Percentiles rank a stretch among this genome's conserved stretches.
Evolutionary conservation across 116 monocot genomes (phyloP).

Genomic region (Posidonia oceanica): DNA sequence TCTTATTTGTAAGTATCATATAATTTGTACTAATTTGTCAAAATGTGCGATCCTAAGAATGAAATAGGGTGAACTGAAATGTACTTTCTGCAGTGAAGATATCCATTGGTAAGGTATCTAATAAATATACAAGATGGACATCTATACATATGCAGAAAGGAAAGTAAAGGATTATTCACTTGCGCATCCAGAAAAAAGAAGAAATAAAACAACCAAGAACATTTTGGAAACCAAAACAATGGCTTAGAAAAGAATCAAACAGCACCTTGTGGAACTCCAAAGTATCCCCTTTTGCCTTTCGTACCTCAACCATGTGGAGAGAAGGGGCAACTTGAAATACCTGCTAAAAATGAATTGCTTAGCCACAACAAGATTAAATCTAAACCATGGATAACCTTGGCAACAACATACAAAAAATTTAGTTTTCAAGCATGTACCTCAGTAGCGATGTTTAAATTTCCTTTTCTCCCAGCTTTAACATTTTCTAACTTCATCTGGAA

Average conservation of each 20-base stretch:
- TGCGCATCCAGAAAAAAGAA: too few relatives aligned
- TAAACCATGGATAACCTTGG: not conserved
- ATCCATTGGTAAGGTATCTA: too few relatives aligned
- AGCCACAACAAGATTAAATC: too few relatives aligned
- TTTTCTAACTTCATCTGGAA: conserved; percentile 74
- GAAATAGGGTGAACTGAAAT: too few relatives aligned
- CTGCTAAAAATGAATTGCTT: conserved; percentile 18
- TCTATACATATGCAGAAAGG: too few relatives aligned
- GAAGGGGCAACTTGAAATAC: conserved; percentile 89
- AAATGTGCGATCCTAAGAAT: too few relatives aligned
- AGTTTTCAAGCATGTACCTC: conserved; percentile 29
- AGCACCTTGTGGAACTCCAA: conserved; percentile 90
- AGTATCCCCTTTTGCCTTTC: conserved; percentile 89
- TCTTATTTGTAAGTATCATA: too few relatives aligned
- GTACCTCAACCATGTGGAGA: conserved; percentile 87
- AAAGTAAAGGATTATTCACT: too few relatives aligned
- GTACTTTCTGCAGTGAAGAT: too few relatives aligned
- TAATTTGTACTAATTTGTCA: too few relatives aligned
- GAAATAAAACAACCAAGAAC: not conserved
- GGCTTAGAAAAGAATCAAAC: not conserved
- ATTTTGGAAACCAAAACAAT: not conserved
- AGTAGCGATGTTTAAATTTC: conserved; percentile 75
- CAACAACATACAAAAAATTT: not conserved
- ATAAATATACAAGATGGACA: too few relatives aligned
- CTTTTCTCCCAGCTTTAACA: conserved; percentile 82